A percentile compares a stretch with the other conserved stretches of the same genome.
Conservation (phyloP, 1,284 basidiomycete species). For the Tylopilus sp. region DNA sequence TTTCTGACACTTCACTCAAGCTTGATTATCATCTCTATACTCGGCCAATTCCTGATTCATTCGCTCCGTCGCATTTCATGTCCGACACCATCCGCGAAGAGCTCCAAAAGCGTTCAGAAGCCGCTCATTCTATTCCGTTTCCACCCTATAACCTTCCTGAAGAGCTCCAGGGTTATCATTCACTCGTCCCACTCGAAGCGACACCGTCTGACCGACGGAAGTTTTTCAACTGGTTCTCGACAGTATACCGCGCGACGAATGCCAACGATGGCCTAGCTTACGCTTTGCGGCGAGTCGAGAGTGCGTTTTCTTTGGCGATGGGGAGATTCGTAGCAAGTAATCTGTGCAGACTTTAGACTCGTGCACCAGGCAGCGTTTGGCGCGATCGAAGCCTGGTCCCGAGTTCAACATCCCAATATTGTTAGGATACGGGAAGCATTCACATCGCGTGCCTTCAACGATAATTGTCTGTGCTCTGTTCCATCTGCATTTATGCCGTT, state of each 20-base stretch:
- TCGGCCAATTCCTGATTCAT: conserved; percentile 48
- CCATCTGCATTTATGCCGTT: conserved; percentile 3
- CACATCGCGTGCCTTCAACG: conserved; percentile 90
- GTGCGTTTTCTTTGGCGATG: conserved; percentile 42
- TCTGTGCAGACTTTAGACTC: conserved; percentile 72
- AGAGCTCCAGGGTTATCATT: conserved; percentile 90
- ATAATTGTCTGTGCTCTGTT: conserved; percentile 67
- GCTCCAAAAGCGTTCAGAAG: conserved; percentile 79
- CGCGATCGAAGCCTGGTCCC: conserved; percentile 85
- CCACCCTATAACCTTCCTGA: conserved; percentile 69
- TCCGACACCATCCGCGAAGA: conserved; percentile 76
- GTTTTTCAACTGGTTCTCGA: conserved; percentile 74
- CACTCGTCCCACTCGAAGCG: conserved; percentile 75
- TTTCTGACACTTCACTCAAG: conserved; percentile 36
- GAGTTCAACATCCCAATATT: conserved; percentile 84
- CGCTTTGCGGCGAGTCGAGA: conserved; percentile 81
- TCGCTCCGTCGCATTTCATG: conserved; percentile 59
- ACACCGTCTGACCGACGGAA: conserved; percentile 56
- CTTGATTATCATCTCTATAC: conserved; percentile 94
- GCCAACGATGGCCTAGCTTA: conserved; percentile 79
- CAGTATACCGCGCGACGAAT: conserved; percentile 81
- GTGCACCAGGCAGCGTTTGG: conserved; percentile 79
- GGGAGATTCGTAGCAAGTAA: conserved; percentile 7
- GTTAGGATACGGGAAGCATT: conserved; percentile 90
- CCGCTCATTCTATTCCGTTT: conserved; percentile 48